Percentiles rank a stretch among this genome's conserved stretches.
Evolutionary conservation across 1,139 yeast species (phyloP).

Genomic region (Hansenula lynferdii): DNA sequence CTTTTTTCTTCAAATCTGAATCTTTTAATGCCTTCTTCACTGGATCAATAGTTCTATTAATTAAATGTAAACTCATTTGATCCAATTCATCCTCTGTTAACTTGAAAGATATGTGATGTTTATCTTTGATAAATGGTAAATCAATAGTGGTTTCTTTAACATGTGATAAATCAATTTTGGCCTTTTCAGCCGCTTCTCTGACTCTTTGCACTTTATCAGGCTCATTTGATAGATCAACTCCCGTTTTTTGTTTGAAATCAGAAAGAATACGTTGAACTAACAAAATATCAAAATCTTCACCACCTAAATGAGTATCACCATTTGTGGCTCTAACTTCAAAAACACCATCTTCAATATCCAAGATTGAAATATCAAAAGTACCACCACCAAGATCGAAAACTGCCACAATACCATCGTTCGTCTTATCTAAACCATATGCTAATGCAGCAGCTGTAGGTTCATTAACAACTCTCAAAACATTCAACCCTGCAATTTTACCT

Average conservation of each 20-base stretch:
- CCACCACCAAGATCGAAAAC: slow-evolving; percentile 86
- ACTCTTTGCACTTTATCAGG: slow-evolving; percentile 61
- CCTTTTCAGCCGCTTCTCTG: slow-evolving; percentile 66
- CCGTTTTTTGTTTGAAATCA: slow-evolving; percentile 39
- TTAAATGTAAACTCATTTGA: slow-evolving; percentile 53
- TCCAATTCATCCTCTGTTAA: slow-evolving; percentile 64
- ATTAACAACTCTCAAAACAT: slow-evolving; percentile 65
- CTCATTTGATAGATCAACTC: slow-evolving; percentile 36
- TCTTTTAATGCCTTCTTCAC: slow-evolving; percentile 65
- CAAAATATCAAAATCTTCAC: slow-evolving; percentile 73
- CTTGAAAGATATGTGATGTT: slow-evolving; percentile 44
- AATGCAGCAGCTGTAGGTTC: slow-evolving; percentile 84
- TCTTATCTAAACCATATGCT: slow-evolving; percentile 61
- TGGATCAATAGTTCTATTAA: slow-evolving; percentile 59
- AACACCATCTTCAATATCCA: slow-evolving; percentile 78
- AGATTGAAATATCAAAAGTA: slow-evolving; percentile 73
- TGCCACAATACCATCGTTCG: slow-evolving; percentile 61
- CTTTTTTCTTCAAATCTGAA: slow-evolving; percentile 57
- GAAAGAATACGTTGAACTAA: slow-evolving; percentile 50
- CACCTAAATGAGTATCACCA: slow-evolving; percentile 82
- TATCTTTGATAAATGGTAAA: slow-evolving; percentile 52
- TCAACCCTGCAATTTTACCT: slow-evolving; percentile 61
- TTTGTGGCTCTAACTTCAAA: slow-evolving; percentile 81
- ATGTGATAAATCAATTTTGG: slow-evolving; percentile 68
- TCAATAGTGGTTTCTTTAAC: slow-evolving; percentile 50